Percentiles rank a stretch among this genome's conserved stretches.
phyloP scores from a whole-genome alignment of 208 protist genomes.

The Naegleria fowleri region DNA sequence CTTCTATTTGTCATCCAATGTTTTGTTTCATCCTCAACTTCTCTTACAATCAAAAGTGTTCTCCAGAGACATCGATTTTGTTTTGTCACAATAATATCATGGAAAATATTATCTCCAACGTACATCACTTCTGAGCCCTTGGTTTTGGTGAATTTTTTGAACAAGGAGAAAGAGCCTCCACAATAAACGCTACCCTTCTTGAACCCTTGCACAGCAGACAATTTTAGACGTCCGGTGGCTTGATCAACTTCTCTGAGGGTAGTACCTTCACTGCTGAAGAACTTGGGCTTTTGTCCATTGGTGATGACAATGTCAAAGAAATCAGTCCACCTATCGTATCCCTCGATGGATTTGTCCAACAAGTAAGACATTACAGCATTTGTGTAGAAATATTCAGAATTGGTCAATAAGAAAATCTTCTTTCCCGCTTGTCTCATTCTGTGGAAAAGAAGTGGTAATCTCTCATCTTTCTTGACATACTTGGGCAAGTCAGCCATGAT shows the following conservation, averaged over 20 bases:
- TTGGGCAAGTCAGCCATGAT: neutral
- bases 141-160: conserved; percentile 15
- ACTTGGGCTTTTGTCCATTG: conserved; percentile 1
- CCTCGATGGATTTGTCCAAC: neutral
- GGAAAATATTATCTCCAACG: conserved; percentile 31
- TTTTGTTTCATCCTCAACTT: conserved; percentile 18
- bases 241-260: conserved; percentile 21
- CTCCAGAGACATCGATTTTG: neutral
- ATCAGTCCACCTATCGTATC: neutral
- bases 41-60: conserved; percentile 26
- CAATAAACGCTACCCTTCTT: conserved; percentile 18
- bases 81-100: conserved; percentile 23
- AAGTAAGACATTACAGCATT: conserved; percentile 1
- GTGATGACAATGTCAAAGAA: conserved; percentile 30
- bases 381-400: conserved; percentile 27
- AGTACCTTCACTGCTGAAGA: conserved; percentile 13
- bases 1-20: neutral
- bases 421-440: neutral
- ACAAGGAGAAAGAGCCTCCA: conserved; percentile 10
- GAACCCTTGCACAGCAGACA: neutral
- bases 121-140: conserved; percentile 20
- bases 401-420: conserved; percentile 22
- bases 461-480: conserved; percentile 18
- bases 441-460: neutral
- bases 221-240: neutral